phyloP scores from a whole-genome alignment of 176 grass and related monocot species.

The Oryza meridionalis region DNA sequence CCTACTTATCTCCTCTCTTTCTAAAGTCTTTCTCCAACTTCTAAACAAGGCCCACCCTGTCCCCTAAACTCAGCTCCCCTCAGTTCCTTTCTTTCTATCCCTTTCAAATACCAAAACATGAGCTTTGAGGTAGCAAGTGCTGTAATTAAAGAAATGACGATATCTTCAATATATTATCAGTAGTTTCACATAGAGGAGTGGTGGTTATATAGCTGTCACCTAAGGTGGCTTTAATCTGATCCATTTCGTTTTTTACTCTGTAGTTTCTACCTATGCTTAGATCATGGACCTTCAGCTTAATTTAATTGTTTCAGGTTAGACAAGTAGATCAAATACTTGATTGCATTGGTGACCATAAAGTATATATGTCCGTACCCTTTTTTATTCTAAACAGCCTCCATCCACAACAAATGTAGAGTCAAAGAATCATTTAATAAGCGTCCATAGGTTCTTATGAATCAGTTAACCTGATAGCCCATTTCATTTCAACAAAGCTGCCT shows the following conservation, averaged over 20 bases:
- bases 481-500: constrained; percentile 35
- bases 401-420: constrained; percentile 54
- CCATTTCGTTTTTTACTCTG: constrained; percentile 33
- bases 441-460: constrained; percentile 42
- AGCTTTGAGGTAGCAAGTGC: constrained; percentile 20
- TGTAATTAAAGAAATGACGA: constrained; percentile 28
- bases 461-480: constrained; percentile 39
- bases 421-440: constrained; percentile 47
- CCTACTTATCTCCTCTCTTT: constrained; percentile 44
- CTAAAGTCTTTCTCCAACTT: constrained; percentile 65
- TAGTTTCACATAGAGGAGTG: constrained; percentile 32
- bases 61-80: constrained; percentile 47
- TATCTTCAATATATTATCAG: constrained; percentile 34
- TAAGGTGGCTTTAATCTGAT: constrained; percentile 38
- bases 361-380: constrained; percentile 40
- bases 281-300: constrained; percentile 43
- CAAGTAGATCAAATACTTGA: constrained; percentile 55
- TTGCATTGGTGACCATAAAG: constrained; percentile 53
- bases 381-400: constrained; percentile 40
- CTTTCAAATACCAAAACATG: constrained; percentile 56
- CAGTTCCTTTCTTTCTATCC: constrained; percentile 40
- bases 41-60: constrained; percentile 71
- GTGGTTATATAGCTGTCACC: constrained; percentile 53
- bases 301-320: constrained; percentile 60
- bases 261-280: constrained; percentile 50